Percentiles rank a stretch among this genome's conserved stretches.
Evolutionary conservation across 2,329 filamentous ascomycete species (phyloP).

Genomic region (Huntiella omanensis): DNA sequence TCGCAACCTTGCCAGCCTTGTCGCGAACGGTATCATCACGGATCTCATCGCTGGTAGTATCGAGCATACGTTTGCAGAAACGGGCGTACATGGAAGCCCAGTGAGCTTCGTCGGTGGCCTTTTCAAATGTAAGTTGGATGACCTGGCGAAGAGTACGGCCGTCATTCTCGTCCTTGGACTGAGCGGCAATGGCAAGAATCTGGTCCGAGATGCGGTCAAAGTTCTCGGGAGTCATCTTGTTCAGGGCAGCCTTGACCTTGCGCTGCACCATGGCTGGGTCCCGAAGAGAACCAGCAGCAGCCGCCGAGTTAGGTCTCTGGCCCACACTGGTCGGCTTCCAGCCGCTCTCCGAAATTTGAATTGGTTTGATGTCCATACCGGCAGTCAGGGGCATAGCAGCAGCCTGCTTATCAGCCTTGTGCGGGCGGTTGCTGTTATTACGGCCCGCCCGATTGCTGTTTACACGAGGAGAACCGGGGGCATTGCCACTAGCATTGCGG

Average conservation of each 20-base stretch:
- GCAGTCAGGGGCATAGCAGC: slow-evolving; percentile 86
- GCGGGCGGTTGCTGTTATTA: slow-evolving; percentile 36
- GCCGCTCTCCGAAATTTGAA: slow-evolving; percentile 51
- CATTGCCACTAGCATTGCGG: slow-evolving; percentile 29
- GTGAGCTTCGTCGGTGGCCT: slow-evolving; percentile 94
- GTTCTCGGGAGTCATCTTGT: slow-evolving; percentile 99
- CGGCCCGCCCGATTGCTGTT: slow-evolving; percentile 38
- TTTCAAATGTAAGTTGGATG: slow-evolving; percentile 97
- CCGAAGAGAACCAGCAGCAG: slow-evolving; percentile 37
- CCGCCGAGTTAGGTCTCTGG: slow-evolving; percentile 16
- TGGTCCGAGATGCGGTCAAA: slow-evolving; percentile 91
- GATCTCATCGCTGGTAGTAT: slow-evolving; percentile 86
- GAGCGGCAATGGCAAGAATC: slow-evolving; percentile 77
- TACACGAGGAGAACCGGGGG: slow-evolving; percentile 54
- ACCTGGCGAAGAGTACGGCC: slow-evolving; percentile 91
- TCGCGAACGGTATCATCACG: slow-evolving; percentile 90
- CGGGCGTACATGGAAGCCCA: slow-evolving; percentile 98
- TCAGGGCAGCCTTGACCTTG: slow-evolving; percentile 94
- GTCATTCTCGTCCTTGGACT: slow-evolving; percentile 89
- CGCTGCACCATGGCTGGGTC: slow-evolving; percentile 88
- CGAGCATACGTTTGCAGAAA: slow-evolving; percentile 94
- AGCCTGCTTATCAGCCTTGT: slow-evolving; percentile 50
- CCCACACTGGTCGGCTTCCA: slow-evolving; percentile 74
- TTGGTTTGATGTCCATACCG: slow-evolving; percentile 62
- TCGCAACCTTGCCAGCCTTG: slow-evolving; percentile 72